A percentile compares a stretch with the other conserved stretches of the same genome.
phyloP scores from a whole-genome alignment of 1,139 yeast species.

The Taphrina pruni region DNA sequence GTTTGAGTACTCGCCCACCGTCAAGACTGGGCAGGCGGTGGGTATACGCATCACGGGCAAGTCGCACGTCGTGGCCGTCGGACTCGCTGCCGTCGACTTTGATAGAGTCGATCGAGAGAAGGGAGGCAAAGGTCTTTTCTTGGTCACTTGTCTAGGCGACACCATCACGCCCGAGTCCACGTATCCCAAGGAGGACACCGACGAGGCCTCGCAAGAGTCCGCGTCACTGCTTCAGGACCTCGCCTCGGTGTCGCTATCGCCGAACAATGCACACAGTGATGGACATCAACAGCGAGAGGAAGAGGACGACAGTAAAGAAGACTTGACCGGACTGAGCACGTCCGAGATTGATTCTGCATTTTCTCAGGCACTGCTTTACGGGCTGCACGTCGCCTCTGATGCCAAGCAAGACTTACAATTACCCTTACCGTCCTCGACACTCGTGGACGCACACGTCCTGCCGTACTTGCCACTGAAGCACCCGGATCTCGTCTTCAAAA shows the following conservation, averaged over 20 bases:
- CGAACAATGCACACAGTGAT: background rate
- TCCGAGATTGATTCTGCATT: constrained; percentile 24
- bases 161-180: constrained; percentile 17
- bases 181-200: constrained; percentile 1
- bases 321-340: background rate
- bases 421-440: constrained; percentile 25
- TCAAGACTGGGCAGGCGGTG: constrained; percentile 27
- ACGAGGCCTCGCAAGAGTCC: background rate
- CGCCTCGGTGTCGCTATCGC: background rate
- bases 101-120: background rate
- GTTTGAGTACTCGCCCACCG: constrained; percentile 21
- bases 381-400: constrained; percentile 9
- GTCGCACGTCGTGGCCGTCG: constrained; percentile 26
- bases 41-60: constrained; percentile 16
- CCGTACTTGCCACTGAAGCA: constrained; percentile 22
- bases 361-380: constrained; percentile 28
- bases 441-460: constrained; percentile 26
- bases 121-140: constrained; percentile 31
- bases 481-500: constrained; percentile 20
- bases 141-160: constrained; percentile 26
- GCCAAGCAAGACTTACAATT: background rate
- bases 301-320: background rate
- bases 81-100: constrained; percentile 26
- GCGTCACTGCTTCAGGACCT: background rate
- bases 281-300: background rate